Base-by-base conservation (phyloP, 495 filamentous ascomycete species). In the Penicillium lagena region DNA sequence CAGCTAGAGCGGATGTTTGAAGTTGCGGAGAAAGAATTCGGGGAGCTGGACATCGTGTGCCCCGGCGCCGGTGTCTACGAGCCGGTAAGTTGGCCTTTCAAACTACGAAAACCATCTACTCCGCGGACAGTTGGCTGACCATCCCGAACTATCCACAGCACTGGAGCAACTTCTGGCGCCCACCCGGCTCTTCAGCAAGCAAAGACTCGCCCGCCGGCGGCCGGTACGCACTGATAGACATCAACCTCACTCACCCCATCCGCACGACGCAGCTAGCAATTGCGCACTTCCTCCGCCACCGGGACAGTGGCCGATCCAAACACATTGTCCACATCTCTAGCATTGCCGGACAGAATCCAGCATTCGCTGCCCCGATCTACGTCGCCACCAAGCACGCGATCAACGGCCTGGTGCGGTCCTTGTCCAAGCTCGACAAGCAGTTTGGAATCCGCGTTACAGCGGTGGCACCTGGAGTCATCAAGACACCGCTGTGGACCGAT, bases 1-100 rank as follows among this genome's bases (percentile, higher is more conserved):
- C 67, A 85, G 17, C 71, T 87, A 2, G 66, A 76, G 37, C 54
- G 59, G 11, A 76, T 83, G 67, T 83, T 87, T 42, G 61, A 72
- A 13, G 65, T 70, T 1, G 76, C 74, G 0, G 63, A 71, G 39
- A 55, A 56, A 43, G 71, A 76, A 37, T 84, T 87, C 46, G 76
- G 75, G 9, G 70, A 70, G 12, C 56, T 79, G 8, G 82, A 86
- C 50, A 78, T 87, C 42, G 79, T 86, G 35, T 81, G 78, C 52
- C 80, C 82, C 5, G 82, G 83, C 9, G 83, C 83, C n/a, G 83
- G 83, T 10, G 62, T 86, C 43, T 86, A 70, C 59, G 83, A 87
- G 51, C 82, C 81, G 44, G 71, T 76, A 59, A 22, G 62, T 60
- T 3, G 22, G 22, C 22, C 22, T 22, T 22, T 22, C 22, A 22